Base-by-base conservation (phyloP, 805 yeast genomes). In the Saturnispora ahearnii region DNA sequence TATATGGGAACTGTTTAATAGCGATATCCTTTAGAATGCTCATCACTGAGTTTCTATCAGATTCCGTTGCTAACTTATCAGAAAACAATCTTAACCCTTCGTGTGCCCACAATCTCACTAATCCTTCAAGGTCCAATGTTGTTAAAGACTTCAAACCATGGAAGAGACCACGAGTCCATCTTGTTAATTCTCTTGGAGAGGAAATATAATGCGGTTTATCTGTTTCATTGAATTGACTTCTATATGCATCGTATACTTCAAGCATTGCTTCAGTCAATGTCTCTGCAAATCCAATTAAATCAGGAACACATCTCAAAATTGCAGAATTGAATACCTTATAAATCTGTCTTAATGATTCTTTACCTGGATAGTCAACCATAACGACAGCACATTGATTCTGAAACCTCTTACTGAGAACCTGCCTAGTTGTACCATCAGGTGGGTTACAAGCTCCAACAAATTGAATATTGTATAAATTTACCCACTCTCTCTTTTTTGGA, bases 371-470 rank as follows among this genome's bases (percentile, higher is more conserved):
- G 54, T 83, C 95, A 4, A 90, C 84, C 77, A 79, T 76, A 0
- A 91, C 55, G 5, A 87, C 69, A 0, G 83, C 66, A 3, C 78
- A 70, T 57, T 82, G 90, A 5, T 95, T 71, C 43, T 85, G 63
- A 56, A 90, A 82, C 41, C 96, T 67, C 9, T 69, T 59, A 1
- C 80, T 69, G 22, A 91, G 60, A 3, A 61, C 62, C 10, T 74
- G 68, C 53, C 98, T 73, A 0, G 96, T 96, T 3, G 80, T 77
- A 63, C 86, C 95, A 0, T 81, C 73, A 0, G 96, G 82, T 1
- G 96, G 93, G 59, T 91, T 91, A 63, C 98, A 91, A 0, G 98
- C 97, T 8, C 95, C 97, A n/a, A 89, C 93, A 66, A 91, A 73
- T 59, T 85, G 95, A 28, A 91, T 71, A 43, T 81, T 73, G 15